A percentile compares a stretch with the other conserved stretches of the same genome.
Conservation (phyloP, 1,139 yeast species). For the Kurtzmaniella natalensis region DNA sequence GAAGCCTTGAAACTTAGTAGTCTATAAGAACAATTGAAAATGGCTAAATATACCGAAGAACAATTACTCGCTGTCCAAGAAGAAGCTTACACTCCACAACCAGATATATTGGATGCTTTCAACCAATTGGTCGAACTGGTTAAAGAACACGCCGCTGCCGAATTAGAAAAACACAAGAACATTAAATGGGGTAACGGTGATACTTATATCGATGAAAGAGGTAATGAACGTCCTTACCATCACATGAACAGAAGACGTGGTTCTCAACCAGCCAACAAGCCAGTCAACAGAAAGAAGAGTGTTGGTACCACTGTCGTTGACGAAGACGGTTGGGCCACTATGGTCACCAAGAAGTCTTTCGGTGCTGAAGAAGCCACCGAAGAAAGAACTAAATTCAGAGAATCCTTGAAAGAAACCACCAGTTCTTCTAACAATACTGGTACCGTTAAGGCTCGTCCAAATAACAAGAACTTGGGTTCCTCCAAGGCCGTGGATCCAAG, state of each 20-base stretch:
- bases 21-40: conserved; percentile 16
- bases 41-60: conserved; percentile 68
- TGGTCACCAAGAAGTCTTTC: conserved; percentile 47
- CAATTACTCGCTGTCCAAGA: conserved; percentile 57
- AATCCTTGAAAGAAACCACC: conserved; percentile 36
- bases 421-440: conserved; percentile 15
- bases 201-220: conserved; percentile 45
- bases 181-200: conserved; percentile 41
- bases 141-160: conserved; percentile 39
- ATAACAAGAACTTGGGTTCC: conserved; percentile 68
- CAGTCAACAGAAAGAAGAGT: conserved; percentile 55
- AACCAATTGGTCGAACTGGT: conserved; percentile 63
- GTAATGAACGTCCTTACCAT: conserved; percentile 45
- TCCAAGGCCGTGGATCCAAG: conserved; percentile 71
- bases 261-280: conserved; percentile 46
- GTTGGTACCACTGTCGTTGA: conserved; percentile 55
- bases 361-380: conserved; percentile 45
- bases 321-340: conserved; percentile 81
- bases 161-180: conserved; percentile 25
- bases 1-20: too few relatives aligned
- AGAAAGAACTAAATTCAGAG: conserved; percentile 47
- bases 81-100: conserved; percentile 55
- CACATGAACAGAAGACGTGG: conserved; percentile 58
- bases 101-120: conserved; percentile 62
- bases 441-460: conserved; percentile 54